Evolutionary conservation across 129 eudicot genomes (phyloP).

Genomic region (Solidago caesia): DNA sequence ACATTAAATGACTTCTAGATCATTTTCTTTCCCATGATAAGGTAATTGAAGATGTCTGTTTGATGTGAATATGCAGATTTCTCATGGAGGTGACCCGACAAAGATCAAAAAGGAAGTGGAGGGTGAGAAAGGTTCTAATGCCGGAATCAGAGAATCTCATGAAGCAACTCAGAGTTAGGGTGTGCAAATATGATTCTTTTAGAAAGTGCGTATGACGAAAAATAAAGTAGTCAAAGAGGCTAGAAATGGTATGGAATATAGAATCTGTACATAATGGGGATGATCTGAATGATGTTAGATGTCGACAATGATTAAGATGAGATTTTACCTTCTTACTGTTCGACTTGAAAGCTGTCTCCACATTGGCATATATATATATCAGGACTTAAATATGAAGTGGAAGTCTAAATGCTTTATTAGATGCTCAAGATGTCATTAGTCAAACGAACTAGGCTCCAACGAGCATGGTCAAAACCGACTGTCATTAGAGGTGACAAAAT

Average conservation of each 20-base stretch:
- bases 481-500: background rate
- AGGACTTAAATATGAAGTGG: background rate
- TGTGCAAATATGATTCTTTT: conserved; percentile 7
- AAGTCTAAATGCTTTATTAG: background rate
- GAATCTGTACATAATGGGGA: conserved; percentile 5
- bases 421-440: background rate
- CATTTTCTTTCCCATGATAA: background rate
- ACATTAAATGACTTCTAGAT: background rate
- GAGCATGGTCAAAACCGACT: background rate
- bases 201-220: conserved; percentile 11
- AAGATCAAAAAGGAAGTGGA: conserved; percentile 33
- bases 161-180: background rate
- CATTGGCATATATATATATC: background rate
- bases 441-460: background rate
- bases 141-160: background rate
- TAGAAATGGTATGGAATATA: background rate
- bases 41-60: conserved; percentile 4
- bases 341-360: background rate
- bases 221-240: background rate
- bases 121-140: conserved; percentile 21
- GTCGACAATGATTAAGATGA: conserved; percentile 6
- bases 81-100: conserved; percentile 39
- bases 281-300: background rate
- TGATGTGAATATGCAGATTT: conserved; percentile 43
- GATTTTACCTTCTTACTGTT: conserved; percentile 2